phyloP scores from a whole-genome alignment of 1,284 basidiomycete genomes.

The Ganoderma leucocontextum region DNA sequence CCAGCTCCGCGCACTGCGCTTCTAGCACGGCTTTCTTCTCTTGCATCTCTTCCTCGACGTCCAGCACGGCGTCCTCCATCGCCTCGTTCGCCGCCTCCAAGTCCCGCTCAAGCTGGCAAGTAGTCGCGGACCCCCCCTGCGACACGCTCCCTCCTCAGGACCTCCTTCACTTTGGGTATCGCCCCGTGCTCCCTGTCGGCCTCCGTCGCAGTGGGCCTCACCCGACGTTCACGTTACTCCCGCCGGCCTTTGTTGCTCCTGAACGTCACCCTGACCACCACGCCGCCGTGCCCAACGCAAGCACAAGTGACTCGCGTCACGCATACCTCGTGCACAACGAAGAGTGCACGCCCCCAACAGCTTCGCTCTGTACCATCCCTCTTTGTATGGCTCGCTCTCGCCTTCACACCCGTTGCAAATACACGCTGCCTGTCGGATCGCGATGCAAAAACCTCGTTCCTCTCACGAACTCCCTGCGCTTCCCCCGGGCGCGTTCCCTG shows the following conservation, averaged over 20 bases:
- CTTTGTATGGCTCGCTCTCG: too few species aligned
- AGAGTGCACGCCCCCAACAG: constrained; percentile 70
- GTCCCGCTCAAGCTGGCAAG: constrained; percentile 45
- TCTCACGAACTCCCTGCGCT: too few species aligned
- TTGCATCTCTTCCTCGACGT: constrained; percentile 41
- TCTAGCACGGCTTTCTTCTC: constrained; percentile 49
- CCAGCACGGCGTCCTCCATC: constrained; percentile 46
- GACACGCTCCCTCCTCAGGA: constrained; percentile 60
- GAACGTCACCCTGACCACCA: constrained; percentile 62
- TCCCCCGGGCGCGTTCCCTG: too few species aligned
- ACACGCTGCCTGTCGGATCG: too few species aligned
- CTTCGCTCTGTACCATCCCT: too few species aligned
- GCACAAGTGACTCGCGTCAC: constrained; percentile 43
- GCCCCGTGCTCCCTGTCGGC: constrained; percentile 59
- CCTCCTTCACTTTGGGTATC: constrained; percentile 60
- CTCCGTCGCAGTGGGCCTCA: constrained; percentile 55
- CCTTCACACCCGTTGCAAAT: too few species aligned
- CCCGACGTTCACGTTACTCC: too few species aligned
- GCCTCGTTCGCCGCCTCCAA: constrained; percentile 55
- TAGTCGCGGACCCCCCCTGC: constrained; percentile 66
- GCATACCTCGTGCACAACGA: constrained; percentile 79
- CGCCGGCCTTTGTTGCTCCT: constrained; percentile 71
- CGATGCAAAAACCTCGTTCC: too few species aligned
- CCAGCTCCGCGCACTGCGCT: constrained; percentile 39
- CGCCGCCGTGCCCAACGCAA: constrained; percentile 31